Base-by-base conservation (phyloP, 2,329 filamentous ascomycete genomes). In the Graphium sp. region DNA sequence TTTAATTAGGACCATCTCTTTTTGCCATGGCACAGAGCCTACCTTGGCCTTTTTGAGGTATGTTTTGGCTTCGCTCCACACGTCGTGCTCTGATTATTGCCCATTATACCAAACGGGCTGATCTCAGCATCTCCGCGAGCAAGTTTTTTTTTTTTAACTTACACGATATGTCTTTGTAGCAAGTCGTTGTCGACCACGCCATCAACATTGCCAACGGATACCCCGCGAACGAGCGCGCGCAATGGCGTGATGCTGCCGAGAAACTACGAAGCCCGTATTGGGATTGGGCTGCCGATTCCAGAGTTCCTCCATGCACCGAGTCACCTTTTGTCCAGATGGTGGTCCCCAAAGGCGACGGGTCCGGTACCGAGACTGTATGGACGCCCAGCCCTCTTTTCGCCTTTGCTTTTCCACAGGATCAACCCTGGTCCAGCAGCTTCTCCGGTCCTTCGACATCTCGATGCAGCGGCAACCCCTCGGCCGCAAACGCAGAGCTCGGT, bases 21-120 rank as follows among this genome's bases (percentile, higher is more conserved):
- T 35, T 40, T 56, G 6, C 45, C 58, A 12, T 72, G 64, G 67
- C 67, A 74, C 42, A 60, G 66, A 5, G 58, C 64, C 4, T 71
- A 63, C 33, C 39, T 68, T 23, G 48, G 57, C 6, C 49, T 71
- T 5, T 69, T 53, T 32, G 67, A 73, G 52, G 62, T 65, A 44
- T 8, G 45, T 33, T 13, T 7, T 17, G n/a, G 17, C 28, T 24
- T n/a, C 14, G 18, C 14, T 5, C 12, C 7, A 6, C 12, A 9
- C 9, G 18, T 7, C 22, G 39, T 45, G 12, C 4, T 22, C 17
- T 11, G 7, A 15, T 11, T 13, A 11, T 21, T 13, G 11, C 16
- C n/a, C n/a, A n/a, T n/a, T n/a, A n/a, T n/a, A n/a, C n/a, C n/a
- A n/a, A n/a, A n/a, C n/a, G n/a, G n/a, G 7, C 5, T 17, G 20